Percentiles rank a stretch among this genome's conserved stretches.
Conservation (phyloP, 148 eudicot genomes). For the Pharnaceum exiguum region DNA sequence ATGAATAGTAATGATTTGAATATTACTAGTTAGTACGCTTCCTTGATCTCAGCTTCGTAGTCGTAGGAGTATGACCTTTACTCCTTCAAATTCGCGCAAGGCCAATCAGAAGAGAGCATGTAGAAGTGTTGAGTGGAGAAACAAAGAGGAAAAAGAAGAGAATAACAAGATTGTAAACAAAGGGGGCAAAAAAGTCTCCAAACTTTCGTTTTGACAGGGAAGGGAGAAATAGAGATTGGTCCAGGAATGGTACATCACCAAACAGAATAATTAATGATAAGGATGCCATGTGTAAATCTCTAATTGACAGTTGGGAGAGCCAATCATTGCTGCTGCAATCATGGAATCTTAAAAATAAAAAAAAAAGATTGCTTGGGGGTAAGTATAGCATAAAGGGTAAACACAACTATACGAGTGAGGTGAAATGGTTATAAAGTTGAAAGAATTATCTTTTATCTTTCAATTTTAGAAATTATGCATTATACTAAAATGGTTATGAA, state of each 20-base stretch:
- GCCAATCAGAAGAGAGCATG: neutral
- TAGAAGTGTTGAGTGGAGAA: neutral
- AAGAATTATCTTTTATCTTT: too few species aligned
- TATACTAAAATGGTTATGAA: too few species aligned
- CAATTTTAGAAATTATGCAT: too few species aligned
- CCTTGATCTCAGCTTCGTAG: constrained; percentile 3
- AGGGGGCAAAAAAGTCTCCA: neutral
- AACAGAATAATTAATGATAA: constrained; percentile 24
- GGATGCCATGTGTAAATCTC: constrained; percentile 20
- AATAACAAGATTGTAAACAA: neutral
- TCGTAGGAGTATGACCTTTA: neutral
- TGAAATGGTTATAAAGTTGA: too few species aligned
- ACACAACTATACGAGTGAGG: too few species aligned
- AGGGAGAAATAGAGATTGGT: constrained; percentile 3
- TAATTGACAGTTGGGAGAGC: constrained; percentile 29
- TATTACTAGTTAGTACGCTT: too few species aligned
- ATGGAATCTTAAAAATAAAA: constrained; percentile 7
- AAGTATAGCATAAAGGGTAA: too few species aligned
- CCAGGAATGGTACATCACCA: constrained; percentile 24
- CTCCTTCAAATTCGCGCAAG: neutral
- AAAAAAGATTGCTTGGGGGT: neutral
- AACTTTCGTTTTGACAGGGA: neutral
- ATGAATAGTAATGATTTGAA: too few species aligned
- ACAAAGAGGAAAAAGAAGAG: neutral
- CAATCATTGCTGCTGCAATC: constrained; percentile 33